Base-by-base conservation (phyloP, 768 basidiomycete genomes). In the Crucibulum laeve region DNA sequence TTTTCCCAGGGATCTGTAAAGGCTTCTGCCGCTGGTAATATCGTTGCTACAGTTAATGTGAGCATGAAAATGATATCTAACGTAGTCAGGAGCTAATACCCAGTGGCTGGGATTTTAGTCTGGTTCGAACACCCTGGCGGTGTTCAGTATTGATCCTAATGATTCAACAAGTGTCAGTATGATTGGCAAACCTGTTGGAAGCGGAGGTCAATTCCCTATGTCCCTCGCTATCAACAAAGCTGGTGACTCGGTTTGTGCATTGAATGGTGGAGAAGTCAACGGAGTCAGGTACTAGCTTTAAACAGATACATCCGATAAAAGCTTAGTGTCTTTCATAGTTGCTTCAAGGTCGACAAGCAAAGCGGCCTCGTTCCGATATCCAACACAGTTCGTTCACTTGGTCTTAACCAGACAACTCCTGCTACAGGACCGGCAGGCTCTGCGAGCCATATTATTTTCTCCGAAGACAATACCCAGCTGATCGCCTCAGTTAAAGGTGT, bases 191-290 rank as follows among this genome's bases (percentile, higher is more conserved):
- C 74, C 75, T 5, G 62, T 69, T 1, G 60, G 64, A 14, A 67
- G 61, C 11, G 70, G 67, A 3, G 75, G 77, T 13, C 70, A 79
- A 42, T 77, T 77, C 64, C 75, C 76, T 13, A 59, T 78, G 44
- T 71, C 74, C 0, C 50, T 71, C 6, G 63, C 68, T 7, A 57
- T 70, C 42, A 68, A 66, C 45, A 53, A 57, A 30, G 61, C 51
- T 8, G 63, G 60, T 58, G 28, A 30, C 28, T 7, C 53, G 40
- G 58, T 68, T 21, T 73, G 70, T 47, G 61, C 63, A 2, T 59
- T 73, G 24, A 76, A 74, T 53, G 68, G 72, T 22, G 73, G 74
- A 11, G 56, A 55, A 11, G 49, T 67, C 25, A 73, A 73, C 49
- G 68, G 70, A 30, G 69, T 75, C 44, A 67, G 53, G 63, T 69